Evolutionary conservation across 495 filamentous ascomycete species (phyloP).

Genomic region (Penicillium cataractarum): DNA sequence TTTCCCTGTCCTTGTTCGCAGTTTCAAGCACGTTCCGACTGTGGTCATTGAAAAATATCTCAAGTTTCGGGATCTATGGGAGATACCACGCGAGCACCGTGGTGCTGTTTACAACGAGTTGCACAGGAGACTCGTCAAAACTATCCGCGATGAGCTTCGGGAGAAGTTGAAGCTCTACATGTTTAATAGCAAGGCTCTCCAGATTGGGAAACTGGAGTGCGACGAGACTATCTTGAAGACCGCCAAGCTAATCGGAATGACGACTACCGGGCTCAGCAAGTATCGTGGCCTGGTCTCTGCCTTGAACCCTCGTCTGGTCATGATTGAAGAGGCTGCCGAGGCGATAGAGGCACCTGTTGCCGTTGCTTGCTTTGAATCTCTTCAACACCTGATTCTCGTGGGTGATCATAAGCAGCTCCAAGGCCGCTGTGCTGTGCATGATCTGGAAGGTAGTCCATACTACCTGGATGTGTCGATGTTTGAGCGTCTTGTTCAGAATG

Average conservation of each 20-base stretch:
- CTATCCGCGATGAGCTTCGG: constrained; percentile 47
- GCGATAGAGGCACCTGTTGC: constrained; percentile 68
- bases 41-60: constrained; percentile 21
- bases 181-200: constrained; percentile 38
- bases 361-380: constrained; percentile 64
- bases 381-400: constrained; percentile 76
- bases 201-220: constrained; percentile 60
- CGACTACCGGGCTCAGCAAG: constrained; percentile 86
- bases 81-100: constrained; percentile 54
- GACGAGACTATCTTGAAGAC: constrained; percentile 53
- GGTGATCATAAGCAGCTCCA: constrained; percentile 78
- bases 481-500: constrained; percentile 75
- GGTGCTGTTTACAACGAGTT: constrained; percentile 64
- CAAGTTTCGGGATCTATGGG: constrained; percentile 55
- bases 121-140: constrained; percentile 46
- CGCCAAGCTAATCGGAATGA: constrained; percentile 70
- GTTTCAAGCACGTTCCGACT: constrained; percentile 4
- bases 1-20: constrained; percentile 40
- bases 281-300: constrained; percentile 75
- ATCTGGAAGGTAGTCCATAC: constrained; percentile 60
- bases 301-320: constrained; percentile 64
- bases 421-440: constrained; percentile 59
- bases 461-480: constrained; percentile 71
- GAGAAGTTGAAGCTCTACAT: constrained; percentile 47
- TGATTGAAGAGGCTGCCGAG: constrained; percentile 81